phyloP scores from a whole-genome alignment of 306 rosid species.

The Prunus mume region DNA sequence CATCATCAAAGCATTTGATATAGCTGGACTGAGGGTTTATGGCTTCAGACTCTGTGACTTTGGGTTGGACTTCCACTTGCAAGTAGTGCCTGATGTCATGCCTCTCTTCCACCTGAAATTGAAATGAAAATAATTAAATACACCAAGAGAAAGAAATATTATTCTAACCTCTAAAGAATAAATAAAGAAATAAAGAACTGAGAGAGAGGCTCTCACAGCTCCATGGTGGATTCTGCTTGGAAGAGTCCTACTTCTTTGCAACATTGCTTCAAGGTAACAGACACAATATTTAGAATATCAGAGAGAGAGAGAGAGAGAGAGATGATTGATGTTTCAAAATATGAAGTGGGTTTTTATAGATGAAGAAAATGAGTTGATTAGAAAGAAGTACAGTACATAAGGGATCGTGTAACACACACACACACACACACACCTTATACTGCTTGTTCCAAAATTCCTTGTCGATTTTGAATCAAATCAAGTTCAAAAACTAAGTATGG shows the following conservation, averaged over 20 bases:
- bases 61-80: slow-evolving; percentile 61
- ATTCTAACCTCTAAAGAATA: background rate
- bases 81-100: slow-evolving; percentile 54
- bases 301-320: background rate
- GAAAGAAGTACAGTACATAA: background rate
- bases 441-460: background rate
- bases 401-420: slow-evolving; percentile 17
- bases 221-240: slow-evolving; percentile 81
- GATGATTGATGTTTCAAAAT: background rate
- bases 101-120: slow-evolving; percentile 59
- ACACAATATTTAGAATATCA: background rate
- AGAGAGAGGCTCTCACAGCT: slow-evolving; percentile 37
- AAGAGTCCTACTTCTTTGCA: slow-evolving; percentile 70
- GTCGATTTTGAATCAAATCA: slow-evolving; percentile 1
- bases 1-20: slow-evolving; percentile 70
- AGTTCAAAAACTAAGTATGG: background rate
- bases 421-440: background rate
- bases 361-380: slow-evolving; percentile 1
- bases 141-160: background rate
- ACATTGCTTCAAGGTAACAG: slow-evolving; percentile 33
- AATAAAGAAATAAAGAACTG: background rate
- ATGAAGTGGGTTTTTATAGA: slow-evolving; percentile 34
- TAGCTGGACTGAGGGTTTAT: slow-evolving; percentile 45
- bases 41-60: slow-evolving; percentile 36
- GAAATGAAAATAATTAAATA: background rate